A percentile compares a stretch with the other conserved stretches of the same genome.
These are phyloP conservation scores for Aspergillus biplanus DNA, from an alignment of 495 filamentous ascomycete species.

Conservation along the genomic window DNA sequence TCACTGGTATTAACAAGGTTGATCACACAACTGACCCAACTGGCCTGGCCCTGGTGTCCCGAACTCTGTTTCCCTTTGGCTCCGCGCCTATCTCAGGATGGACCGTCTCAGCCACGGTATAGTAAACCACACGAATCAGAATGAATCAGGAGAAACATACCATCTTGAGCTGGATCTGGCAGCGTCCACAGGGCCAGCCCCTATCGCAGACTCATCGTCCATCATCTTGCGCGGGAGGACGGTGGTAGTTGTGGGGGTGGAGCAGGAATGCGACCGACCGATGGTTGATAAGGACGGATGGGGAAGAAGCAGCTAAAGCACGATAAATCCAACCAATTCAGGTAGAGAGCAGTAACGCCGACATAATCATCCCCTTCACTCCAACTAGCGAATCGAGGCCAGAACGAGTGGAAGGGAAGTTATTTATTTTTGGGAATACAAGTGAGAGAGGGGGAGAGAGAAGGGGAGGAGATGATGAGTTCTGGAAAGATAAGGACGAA, in stretches of 20 bases:
- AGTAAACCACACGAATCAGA: conserved; percentile 9
- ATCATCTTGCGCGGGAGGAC: conserved; percentile 23
- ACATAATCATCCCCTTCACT: conserved; percentile 32
- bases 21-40: conserved; percentile 89
- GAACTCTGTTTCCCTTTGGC: conserved; percentile 54
- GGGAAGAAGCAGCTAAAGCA: conserved; percentile 12
- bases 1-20: conserved; percentile 91
- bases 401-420: conserved; percentile 1
- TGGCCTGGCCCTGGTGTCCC: conserved; percentile 68
- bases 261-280: conserved; percentile 14
- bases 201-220: conserved; percentile 41
- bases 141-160: conserved; percentile 28
- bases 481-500: conserved; percentile 4
- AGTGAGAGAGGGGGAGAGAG: neutral
- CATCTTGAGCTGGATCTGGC: conserved; percentile 34
- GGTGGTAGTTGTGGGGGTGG: neutral
- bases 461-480: neutral
- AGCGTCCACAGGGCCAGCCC: conserved; percentile 29
- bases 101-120: conserved; percentile 19
- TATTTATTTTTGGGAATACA: neutral
- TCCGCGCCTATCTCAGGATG: conserved; percentile 39
- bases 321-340: conserved; percentile 19
- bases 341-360: conserved; percentile 27
- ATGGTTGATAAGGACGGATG: conserved; percentile 15
- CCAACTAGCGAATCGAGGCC: conserved; percentile 19